These are phyloP conservation scores for Limonomyces culmigenus DNA, from an alignment of 1,284 basidiomycete genomes.

Conservation along the genomic window DNA sequence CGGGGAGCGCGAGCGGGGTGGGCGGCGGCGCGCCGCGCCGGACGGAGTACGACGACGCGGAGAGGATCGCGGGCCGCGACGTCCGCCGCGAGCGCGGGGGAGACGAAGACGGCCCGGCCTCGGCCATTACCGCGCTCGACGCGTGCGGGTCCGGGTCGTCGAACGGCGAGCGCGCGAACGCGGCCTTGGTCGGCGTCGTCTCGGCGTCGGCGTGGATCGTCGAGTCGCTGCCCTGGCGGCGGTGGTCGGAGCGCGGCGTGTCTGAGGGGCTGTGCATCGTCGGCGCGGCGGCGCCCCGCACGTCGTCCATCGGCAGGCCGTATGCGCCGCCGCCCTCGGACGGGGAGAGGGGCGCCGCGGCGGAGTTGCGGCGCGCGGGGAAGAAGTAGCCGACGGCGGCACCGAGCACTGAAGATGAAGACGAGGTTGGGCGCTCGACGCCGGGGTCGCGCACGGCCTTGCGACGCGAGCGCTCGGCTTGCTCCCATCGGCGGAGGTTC, in stretches of 20 bases:
- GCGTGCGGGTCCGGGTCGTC: not conserved
- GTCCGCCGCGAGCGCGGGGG: no score
- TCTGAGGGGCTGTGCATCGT: slow-evolving; percentile 11
- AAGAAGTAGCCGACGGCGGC: slow-evolving; percentile 27
- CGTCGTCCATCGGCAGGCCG: slow-evolving; percentile 13
- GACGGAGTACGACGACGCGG: slow-evolving; percentile 10
- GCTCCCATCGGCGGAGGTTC: slow-evolving; percentile 61
- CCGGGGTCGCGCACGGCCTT: slow-evolving; percentile 38
- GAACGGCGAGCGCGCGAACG: slow-evolving; percentile 28
- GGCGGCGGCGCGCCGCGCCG: slow-evolving; percentile 17
- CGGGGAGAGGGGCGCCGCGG: slow-evolving; percentile 12
- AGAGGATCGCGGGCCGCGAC: slow-evolving; percentile 10
- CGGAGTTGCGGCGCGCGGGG: slow-evolving; percentile 36
- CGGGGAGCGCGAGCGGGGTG: slow-evolving; percentile 38
- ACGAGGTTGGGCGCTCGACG: not conserved
- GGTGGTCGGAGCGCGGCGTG: not conserved
- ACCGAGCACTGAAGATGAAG: slow-evolving; percentile 2
- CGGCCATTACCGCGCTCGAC: slow-evolving; percentile 4
- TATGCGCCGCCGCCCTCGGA: slow-evolving; percentile 15
- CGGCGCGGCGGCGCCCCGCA: slow-evolving; percentile 18
- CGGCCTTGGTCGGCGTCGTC: slow-evolving; percentile 18
- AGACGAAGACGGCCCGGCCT: slow-evolving; percentile 6
- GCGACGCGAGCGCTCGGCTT: slow-evolving; percentile 50
- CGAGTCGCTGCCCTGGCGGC: not conserved
- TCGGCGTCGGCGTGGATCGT: slow-evolving; percentile 18